phyloP scores from a whole-genome alignment of 2,329 filamentous ascomycete species.

The Pezicula carpinea region DNA sequence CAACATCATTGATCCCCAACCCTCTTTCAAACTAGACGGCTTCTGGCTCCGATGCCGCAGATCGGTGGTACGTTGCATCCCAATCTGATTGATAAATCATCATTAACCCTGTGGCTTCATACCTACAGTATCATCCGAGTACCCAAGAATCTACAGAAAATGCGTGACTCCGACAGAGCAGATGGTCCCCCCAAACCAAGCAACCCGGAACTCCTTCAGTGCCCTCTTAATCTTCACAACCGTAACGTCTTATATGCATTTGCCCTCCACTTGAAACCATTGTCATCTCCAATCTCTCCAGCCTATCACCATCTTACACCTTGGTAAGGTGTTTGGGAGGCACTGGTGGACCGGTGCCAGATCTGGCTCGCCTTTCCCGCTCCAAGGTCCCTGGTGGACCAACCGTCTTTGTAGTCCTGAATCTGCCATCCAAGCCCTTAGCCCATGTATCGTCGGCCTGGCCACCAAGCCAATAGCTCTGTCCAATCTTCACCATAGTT shows the following conservation, averaged over 20 bases:
- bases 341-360: constrained; percentile 33
- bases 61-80: too few relatives aligned
- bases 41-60: too few relatives aligned
- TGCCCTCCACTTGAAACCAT: background rate
- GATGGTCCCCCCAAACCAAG: too few relatives aligned
- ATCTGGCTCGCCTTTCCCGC: constrained; percentile 39
- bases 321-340: constrained; percentile 20
- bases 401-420: constrained; percentile 41
- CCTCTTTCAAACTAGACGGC: too few relatives aligned
- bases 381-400: constrained; percentile 33
- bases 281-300: background rate
- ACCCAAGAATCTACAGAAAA: too few relatives aligned
- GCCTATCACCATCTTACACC: constrained; percentile 6
- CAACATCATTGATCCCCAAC: too few relatives aligned
- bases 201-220: too few relatives aligned
- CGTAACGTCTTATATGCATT: background rate
- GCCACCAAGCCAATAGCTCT: constrained; percentile 76
- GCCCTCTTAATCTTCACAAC: background rate
- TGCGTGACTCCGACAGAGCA: too few relatives aligned
- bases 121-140: too few relatives aligned
- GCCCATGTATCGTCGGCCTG: constrained; percentile 63
- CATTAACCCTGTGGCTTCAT: too few relatives aligned
- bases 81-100: too few relatives aligned
- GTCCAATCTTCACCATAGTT: constrained; percentile 68
- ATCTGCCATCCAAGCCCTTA: constrained; percentile 55